These are phyloP conservation scores for Jasminum sambac DNA, from an alignment of 257 asterid species.

Conservation along the genomic window DNA sequence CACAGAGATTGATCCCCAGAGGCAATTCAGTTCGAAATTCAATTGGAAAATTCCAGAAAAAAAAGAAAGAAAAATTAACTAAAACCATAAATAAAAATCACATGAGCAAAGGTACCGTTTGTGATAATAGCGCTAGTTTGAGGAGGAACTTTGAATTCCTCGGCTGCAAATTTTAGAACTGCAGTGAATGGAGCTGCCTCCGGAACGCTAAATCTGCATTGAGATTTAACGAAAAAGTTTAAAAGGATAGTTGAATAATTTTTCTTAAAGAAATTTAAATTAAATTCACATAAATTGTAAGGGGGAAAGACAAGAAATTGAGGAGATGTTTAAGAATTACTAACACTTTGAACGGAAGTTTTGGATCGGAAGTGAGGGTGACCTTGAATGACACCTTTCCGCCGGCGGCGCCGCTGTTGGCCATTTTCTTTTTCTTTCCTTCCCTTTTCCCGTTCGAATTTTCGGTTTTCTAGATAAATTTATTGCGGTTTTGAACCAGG, in stretches of 20 bases:
- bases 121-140: constrained; percentile 98
- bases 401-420: constrained; percentile 38
- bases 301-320: neutral
- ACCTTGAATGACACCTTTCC: constrained; percentile 98
- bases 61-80: constrained; percentile 1
- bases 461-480: neutral
- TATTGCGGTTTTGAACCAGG: neutral
- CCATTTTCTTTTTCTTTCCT: neutral
- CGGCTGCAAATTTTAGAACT: constrained; percentile 94
- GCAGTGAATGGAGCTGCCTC: constrained; percentile 99
- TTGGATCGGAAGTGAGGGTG: constrained; percentile 93
- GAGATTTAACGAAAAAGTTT: neutral
- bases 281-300: neutral
- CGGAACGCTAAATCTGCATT: constrained; percentile 82
- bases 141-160: constrained; percentile 98
- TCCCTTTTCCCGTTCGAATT: neutral
- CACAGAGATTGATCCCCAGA: neutral
- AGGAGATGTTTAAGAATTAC: constrained; percentile 17
- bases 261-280: constrained; percentile 1
- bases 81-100: neutral
- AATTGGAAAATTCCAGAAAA: neutral
- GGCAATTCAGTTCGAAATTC: constrained; percentile 10
- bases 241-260: neutral
- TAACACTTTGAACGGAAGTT: constrained; percentile 97
- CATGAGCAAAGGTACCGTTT: constrained; percentile 50